Conservation (phyloP, 306 rosid species). For the Rosa rugosa region DNA sequence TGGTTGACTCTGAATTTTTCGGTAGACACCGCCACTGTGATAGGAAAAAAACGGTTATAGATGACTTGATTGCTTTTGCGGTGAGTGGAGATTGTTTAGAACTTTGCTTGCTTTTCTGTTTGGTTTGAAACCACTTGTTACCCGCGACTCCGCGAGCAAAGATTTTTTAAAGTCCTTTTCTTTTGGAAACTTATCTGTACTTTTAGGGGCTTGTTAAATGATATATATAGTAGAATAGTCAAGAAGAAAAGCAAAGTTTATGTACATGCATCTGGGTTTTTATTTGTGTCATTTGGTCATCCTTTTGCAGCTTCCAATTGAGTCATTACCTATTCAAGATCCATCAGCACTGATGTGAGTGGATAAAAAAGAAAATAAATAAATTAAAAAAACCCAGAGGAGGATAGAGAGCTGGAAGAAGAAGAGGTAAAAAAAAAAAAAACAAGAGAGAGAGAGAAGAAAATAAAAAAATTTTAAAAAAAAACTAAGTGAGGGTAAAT, state of each 20-base stretch:
- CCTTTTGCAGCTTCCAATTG: slow-evolving; percentile 35
- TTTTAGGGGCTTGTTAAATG: neutral
- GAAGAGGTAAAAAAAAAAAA: too few relatives aligned
- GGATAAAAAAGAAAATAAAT: slow-evolving; percentile 40
- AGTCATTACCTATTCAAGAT: slow-evolving; percentile 39
- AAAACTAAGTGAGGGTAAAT: too few relatives aligned
- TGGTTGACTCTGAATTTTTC: neutral
- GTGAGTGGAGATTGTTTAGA: neutral
- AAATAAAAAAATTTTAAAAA: too few relatives aligned
- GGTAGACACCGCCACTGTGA: neutral
- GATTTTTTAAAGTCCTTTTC: neutral
- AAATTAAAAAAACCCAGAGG: too few relatives aligned
- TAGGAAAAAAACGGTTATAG: neutral
- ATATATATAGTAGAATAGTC: neutral
- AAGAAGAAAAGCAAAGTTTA: neutral
- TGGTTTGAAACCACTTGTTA: neutral
- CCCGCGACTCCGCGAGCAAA: neutral
- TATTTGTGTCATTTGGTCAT: neutral
- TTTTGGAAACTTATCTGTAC: neutral
- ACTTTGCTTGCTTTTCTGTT: neutral
- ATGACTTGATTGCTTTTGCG: neutral
- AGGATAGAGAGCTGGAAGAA: too few relatives aligned
- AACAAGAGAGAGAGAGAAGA: too few relatives aligned
- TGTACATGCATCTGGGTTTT: neutral
- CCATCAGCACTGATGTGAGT: slow-evolving; percentile 47